Evolutionary conservation across 176 grass and related monocot genomes (phyloP).

Genomic region (Oropetium thomaeum): DNA sequence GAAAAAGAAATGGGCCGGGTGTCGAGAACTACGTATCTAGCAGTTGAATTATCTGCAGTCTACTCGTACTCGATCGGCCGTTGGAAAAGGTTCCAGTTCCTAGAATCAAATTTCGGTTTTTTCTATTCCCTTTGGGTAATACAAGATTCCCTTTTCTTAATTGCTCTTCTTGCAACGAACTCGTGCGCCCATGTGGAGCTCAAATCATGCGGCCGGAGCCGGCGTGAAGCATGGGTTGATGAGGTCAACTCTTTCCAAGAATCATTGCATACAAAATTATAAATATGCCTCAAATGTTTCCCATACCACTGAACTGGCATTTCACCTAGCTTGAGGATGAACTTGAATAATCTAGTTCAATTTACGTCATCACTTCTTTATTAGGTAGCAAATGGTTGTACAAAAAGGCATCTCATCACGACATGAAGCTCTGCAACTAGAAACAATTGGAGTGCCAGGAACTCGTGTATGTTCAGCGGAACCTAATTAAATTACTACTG

Average conservation of each 20-base stretch:
- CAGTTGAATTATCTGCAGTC: conserved; percentile 20
- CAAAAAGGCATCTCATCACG: not conserved
- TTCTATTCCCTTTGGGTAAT: not conserved
- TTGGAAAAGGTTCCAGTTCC: conserved; percentile 10
- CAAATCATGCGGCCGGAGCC: conserved; percentile 38
- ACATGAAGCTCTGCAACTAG: not conserved
- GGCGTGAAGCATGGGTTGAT: conserved; percentile 23
- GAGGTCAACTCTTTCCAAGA: conserved; percentile 35
- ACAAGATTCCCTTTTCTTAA: conserved; percentile 20
- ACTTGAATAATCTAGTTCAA: not conserved
- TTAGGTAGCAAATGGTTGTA: not conserved
- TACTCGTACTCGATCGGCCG: too few species aligned
- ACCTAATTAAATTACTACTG: too few species aligned
- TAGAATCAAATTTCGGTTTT: not conserved
- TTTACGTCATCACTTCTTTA: not conserved
- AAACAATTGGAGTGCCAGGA: not conserved
- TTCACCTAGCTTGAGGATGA: not conserved
- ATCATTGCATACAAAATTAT: conserved; percentile 41
- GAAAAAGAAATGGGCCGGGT: not conserved
- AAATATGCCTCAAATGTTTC: not conserved
- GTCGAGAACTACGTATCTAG: not conserved
- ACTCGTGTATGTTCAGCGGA: not conserved
- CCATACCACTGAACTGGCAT: not conserved
- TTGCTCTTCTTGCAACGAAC: conserved; percentile 12
- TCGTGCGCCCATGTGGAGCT: conserved; percentile 40